A percentile compares a stretch with the other conserved stretches of the same genome.
phyloP scores from a whole-genome alignment of 2,329 filamentous ascomycete genomes.

The Onygena corvina region DNA sequence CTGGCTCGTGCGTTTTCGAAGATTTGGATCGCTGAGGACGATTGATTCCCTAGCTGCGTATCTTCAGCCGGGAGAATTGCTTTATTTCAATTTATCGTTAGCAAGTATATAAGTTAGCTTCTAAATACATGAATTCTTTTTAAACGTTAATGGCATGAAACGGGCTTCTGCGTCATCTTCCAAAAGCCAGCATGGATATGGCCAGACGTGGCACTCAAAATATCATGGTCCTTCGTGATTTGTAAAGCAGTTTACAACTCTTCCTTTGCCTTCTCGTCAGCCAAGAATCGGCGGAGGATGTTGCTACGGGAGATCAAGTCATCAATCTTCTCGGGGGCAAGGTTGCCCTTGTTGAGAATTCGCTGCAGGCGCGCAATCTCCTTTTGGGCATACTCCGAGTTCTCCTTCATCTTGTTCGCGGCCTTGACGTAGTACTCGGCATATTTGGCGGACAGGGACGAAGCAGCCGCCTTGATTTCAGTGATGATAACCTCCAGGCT shows the following conservation, averaged over 20 bases:
- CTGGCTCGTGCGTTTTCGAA: too few species aligned
- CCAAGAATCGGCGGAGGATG: conserved; percentile 66
- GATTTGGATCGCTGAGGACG: background rate
- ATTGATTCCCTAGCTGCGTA: background rate
- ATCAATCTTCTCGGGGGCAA: conserved; percentile 75
- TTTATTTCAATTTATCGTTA: background rate
- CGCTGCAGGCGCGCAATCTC: conserved; percentile 69
- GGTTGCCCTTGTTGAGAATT: conserved; percentile 72
- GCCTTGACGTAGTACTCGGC: conserved; percentile 91
- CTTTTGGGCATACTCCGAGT: conserved; percentile 68
- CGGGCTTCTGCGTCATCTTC: background rate
- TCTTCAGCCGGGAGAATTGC: background rate
- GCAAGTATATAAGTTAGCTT: background rate
- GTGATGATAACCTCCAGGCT: conserved; percentile 54
- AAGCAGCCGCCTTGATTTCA: conserved; percentile 61
- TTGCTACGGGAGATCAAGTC: conserved; percentile 79
- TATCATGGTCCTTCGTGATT: too few species aligned
- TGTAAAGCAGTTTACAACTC: conserved; percentile 48
- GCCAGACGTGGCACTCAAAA: too few species aligned
- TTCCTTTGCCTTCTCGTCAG: conserved; percentile 46
- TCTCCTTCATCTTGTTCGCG: conserved; percentile 69
- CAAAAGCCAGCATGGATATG: too few species aligned
- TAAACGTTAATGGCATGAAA: background rate
- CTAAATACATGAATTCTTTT: background rate
- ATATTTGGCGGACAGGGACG: conserved; percentile 62